Base-by-base conservation (phyloP, 78 protist genomes). In the Cavenderia fasciculata region DNA sequence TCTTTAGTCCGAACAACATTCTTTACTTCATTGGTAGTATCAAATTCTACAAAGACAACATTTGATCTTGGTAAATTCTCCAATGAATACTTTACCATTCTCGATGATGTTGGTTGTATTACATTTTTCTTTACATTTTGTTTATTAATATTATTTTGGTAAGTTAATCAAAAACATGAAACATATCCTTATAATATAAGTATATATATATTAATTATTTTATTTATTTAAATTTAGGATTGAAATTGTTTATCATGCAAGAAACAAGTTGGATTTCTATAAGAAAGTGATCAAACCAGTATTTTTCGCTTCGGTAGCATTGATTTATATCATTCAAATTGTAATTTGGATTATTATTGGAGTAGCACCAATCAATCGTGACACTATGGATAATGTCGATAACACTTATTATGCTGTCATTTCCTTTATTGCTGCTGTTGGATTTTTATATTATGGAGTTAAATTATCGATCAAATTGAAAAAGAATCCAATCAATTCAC, bases 111-210 rank as follows among this genome's bases (percentile, higher is more conserved):
- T 19, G 86, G 86, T n/a, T 75, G 86, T n/a, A 47, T 75, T 12
- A 34, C 59, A 43, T 75, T 75, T 44, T 75, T 75, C 43, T 59
- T 71, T 25, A 75, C 72, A 36, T 75, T 75, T 61, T 75, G 86
- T 75, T 59, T 75, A 75, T 75, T 75, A 43, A 75, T 75, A 31
- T 75, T 75, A 75, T 75, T 75, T 61, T 75, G 86, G 86, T 75
- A 75, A n/a, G 52, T 54, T 49, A 14, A 18, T 49, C 27, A 49
- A 49, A 14, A 18, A 14, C 54, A 49, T 14, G 12, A 12, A 49
- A 18, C 14, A 12, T 18, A 49, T 49, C 54, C 12, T 14, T 49
- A 12, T 18, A 49, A 18, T 18, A 12, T 49, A 49, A 49, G 12
- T 12, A 49, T 49, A 12, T 18, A 49, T 49, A 12, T 18, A 49